These are phyloP conservation scores for Phytopythium helicoides DNA, from an alignment of 352 stramenopile genomes.

Conservation along the genomic window DNA sequence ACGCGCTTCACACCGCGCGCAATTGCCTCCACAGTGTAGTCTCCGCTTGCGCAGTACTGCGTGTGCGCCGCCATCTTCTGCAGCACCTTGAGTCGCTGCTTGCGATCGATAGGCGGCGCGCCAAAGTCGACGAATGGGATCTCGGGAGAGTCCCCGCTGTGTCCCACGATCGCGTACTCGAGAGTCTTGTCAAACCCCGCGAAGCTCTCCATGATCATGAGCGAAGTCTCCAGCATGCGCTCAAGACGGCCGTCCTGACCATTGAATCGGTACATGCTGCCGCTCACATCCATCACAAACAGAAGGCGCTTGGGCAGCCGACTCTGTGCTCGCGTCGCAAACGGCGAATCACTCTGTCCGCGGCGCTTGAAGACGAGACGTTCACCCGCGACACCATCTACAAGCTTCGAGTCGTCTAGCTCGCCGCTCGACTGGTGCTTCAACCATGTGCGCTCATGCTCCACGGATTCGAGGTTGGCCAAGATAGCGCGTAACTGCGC, in stretches of 20 bases:
- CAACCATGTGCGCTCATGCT: slow-evolving; percentile 91
- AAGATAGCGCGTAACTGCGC: slow-evolving; percentile 78
- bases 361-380: slow-evolving; percentile 93
- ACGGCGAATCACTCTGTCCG: slow-evolving; percentile 64
- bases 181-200: slow-evolving; percentile 88
- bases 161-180: slow-evolving; percentile 91
- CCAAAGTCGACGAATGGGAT: slow-evolving; percentile 92
- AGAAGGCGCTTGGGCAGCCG: slow-evolving; percentile 78
- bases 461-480: slow-evolving; percentile 76
- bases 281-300: slow-evolving; percentile 93
- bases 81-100: slow-evolving; percentile 89
- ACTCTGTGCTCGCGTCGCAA: slow-evolving; percentile 20
- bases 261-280: slow-evolving; percentile 94
- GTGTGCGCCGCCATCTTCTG: slow-evolving; percentile 94
- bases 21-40: slow-evolving; percentile 94
- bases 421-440: slow-evolving; percentile 93
- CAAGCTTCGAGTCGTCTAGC: slow-evolving; percentile 93
- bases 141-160: slow-evolving; percentile 86
- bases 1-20: slow-evolving; percentile 73
- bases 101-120: slow-evolving; percentile 76
- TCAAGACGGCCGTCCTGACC: slow-evolving; percentile 90
- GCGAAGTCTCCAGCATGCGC: slow-evolving; percentile 90
- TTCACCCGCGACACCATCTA: slow-evolving; percentile 92
- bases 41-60: slow-evolving; percentile 92
- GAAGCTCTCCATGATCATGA: slow-evolving; percentile 97